Evolutionary conservation across 352 stramenopile genomes (phyloP).

Genomic region (Nannochloropsis limnetica): DNA sequence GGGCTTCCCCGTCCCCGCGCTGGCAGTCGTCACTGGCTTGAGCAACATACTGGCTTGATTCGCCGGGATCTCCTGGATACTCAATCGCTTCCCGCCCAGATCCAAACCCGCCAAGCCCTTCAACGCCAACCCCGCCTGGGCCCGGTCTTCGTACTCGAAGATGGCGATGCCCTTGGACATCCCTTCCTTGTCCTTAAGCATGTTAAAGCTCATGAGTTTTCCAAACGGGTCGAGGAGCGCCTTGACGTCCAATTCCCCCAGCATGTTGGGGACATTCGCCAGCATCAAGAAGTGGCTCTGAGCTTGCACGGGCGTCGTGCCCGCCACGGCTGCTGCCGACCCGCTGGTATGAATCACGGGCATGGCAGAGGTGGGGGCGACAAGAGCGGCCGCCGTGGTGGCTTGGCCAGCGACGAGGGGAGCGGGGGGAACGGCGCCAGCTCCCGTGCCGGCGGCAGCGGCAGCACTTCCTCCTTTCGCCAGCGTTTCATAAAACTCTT

Average conservation of each 20-base stretch:
- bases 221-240: constrained; percentile 14
- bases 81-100: constrained; percentile 22
- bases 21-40: constrained; percentile 3
- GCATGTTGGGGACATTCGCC: not conserved
- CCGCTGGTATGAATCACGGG: not conserved
- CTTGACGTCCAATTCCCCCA: constrained; percentile 2
- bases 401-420: not conserved
- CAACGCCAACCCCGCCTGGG: constrained; percentile 7
- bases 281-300: constrained; percentile 12
- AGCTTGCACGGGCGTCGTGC: not conserved
- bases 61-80: constrained; percentile 23
- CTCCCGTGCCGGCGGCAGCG: not conserved
- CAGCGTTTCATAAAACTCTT: constrained; percentile 26
- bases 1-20: not conserved
- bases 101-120: constrained; percentile 7
- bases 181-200: constrained; percentile 29
- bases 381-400: not conserved
- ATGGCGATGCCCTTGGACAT: constrained; percentile 22
- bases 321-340: not conserved
- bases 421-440: not conserved
- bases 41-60: constrained; percentile 29
- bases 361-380: not conserved
- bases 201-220: constrained; percentile 25
- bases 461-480: not conserved
- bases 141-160: constrained; percentile 24